phyloP scores from a whole-genome alignment of 495 filamentous ascomycete species.

The Lasiosphaeria hispida region DNA sequence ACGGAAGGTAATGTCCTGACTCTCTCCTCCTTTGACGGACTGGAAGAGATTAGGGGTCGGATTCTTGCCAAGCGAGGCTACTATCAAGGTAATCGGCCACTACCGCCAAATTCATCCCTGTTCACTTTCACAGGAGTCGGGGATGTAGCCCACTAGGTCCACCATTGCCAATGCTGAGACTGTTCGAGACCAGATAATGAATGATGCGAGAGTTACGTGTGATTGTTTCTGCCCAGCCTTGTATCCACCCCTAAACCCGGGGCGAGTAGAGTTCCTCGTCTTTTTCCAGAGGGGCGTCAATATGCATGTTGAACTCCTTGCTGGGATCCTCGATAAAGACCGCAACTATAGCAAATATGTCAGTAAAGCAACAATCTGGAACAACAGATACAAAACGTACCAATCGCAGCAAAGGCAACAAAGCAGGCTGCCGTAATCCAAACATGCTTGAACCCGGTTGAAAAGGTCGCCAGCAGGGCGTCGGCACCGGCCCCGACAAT shows the following conservation, averaged over 20 bases:
- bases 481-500: slow-evolving; percentile 25
- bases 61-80: too few relatives aligned
- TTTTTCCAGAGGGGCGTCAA: slow-evolving; percentile 26
- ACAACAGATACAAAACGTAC: slow-evolving; percentile 11
- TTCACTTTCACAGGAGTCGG: too few relatives aligned
- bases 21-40: too few relatives aligned
- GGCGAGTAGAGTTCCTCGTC: slow-evolving; percentile 22
- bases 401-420: slow-evolving; percentile 22
- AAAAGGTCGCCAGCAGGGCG: slow-evolving; percentile 24
- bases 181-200: too few relatives aligned
- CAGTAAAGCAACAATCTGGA: neutral
- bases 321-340: slow-evolving; percentile 17
- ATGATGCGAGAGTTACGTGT: neutral
- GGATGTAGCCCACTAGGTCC: too few relatives aligned
- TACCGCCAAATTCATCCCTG: too few relatives aligned
- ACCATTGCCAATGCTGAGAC: too few relatives aligned
- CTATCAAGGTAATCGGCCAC: too few relatives aligned
- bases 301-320: slow-evolving; percentile 26
- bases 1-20: too few relatives aligned
- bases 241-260: neutral
- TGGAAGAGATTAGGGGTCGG: too few relatives aligned
- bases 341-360: slow-evolving; percentile 4
- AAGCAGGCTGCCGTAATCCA: slow-evolving; percentile 31
- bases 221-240: neutral
- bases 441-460: slow-evolving; percentile 26